phyloP scores from a whole-genome alignment of 2,329 filamentous ascomycete genomes.

The Tolypocladium tundrense region DNA sequence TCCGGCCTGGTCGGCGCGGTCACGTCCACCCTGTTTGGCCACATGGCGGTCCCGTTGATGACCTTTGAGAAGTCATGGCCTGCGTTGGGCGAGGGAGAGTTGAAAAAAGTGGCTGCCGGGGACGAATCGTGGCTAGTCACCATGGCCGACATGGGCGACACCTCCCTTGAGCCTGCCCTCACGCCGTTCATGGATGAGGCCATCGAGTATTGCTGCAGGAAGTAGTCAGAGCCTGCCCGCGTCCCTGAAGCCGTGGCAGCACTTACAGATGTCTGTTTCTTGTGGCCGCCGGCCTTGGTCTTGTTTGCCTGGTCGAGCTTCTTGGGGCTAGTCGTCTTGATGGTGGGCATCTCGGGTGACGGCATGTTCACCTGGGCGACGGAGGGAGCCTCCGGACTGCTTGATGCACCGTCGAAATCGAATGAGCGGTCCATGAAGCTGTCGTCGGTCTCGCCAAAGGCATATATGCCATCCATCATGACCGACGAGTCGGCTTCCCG shows the following conservation, averaged over 20 bases:
- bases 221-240: slow-evolving; percentile 14
- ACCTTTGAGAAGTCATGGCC: slow-evolving; percentile 26
- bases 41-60: slow-evolving; percentile 21
- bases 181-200: slow-evolving; percentile 40
- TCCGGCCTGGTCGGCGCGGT: slow-evolving; percentile 13
- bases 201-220: slow-evolving; percentile 37
- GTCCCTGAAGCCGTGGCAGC: slow-evolving; percentile 4
- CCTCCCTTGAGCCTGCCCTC: slow-evolving; percentile 38
- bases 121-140: slow-evolving; percentile 43
- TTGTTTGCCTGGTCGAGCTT: slow-evolving; percentile 14
- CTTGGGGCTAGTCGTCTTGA: slow-evolving; percentile 22
- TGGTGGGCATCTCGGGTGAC: slow-evolving; percentile 31
- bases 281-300: slow-evolving; percentile 17
- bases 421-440: slow-evolving; percentile 39
- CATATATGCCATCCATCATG: slow-evolving; percentile 19
- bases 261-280: slow-evolving; percentile 32
- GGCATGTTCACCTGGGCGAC: slow-evolving; percentile 22
- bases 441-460: slow-evolving; percentile 25
- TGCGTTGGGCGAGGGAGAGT: slow-evolving; percentile 35
- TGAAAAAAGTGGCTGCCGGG: slow-evolving; percentile 32
- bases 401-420: slow-evolving; percentile 49
- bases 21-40: slow-evolving; percentile 22
- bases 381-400: slow-evolving; percentile 37
- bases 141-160: slow-evolving; percentile 43
- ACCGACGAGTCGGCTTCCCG: slow-evolving; percentile 13